Percentiles rank a stretch among this genome's conserved stretches.
phyloP scores from a whole-genome alignment of 305 asterid genomes.

The Solanum hybrid region DNA sequence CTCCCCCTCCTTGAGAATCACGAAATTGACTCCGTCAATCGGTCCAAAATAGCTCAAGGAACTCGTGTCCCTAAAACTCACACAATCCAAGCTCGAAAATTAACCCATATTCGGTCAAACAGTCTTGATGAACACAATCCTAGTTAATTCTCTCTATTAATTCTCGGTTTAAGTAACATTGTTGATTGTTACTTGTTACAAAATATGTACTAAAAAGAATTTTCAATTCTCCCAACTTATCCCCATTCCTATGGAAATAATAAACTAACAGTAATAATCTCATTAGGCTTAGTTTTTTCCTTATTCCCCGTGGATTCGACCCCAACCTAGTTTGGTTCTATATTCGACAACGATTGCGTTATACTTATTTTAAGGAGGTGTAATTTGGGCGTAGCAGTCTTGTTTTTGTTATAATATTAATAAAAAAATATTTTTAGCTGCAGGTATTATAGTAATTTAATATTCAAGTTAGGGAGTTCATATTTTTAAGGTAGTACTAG shows the following conservation, averaged over 20 bases:
- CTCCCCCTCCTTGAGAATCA: neutral
- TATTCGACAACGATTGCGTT: neutral
- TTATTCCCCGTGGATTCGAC: neutral
- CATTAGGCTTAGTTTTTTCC: neutral
- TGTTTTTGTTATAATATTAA: neutral
- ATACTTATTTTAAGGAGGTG: neutral
- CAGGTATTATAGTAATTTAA: neutral
- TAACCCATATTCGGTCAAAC: neutral
- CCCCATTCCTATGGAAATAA: neutral
- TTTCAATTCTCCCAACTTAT: neutral
- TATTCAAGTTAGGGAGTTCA: neutral
- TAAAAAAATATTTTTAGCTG: neutral
- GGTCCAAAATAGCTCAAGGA: neutral
- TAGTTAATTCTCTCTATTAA: neutral
- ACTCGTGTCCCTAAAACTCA: neutral
- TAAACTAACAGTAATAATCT: neutral
- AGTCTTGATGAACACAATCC: neutral
- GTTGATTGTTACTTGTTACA: neutral
- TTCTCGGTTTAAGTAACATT: neutral
- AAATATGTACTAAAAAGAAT: neutral
- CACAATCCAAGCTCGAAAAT: neutral
- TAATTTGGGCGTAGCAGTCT: neutral
- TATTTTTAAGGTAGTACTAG: neutral
- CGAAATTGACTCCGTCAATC: neutral
- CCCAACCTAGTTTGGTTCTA: neutral